These are phyloP conservation scores for Saccharomycopsis olivae DNA, from an alignment of 805 yeast species.

Conservation along the genomic window DNA sequence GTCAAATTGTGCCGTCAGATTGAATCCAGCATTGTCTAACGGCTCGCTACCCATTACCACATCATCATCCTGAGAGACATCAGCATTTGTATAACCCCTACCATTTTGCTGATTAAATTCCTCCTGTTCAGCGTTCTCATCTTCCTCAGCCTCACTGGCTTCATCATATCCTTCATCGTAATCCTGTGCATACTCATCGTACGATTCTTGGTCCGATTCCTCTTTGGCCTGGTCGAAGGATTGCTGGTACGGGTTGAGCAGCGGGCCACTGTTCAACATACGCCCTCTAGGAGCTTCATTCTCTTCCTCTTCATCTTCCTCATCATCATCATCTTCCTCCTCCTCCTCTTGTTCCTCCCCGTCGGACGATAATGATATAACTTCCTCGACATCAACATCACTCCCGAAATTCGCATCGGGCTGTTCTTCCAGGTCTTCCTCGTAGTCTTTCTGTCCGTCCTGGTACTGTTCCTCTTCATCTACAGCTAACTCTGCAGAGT, in stretches of 20 bases:
- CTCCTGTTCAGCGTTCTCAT: background rate
- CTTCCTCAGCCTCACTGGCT: background rate
- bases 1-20: background rate
- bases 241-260: background rate
- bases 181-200: background rate
- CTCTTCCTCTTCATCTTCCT: constrained; percentile 1
- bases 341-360: background rate
- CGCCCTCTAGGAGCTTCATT: constrained; percentile 5
- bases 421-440: background rate
- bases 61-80: background rate
- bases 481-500: background rate
- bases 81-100: no score
- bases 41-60: background rate
- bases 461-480: background rate
- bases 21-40: background rate
- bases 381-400: background rate
- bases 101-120: background rate
- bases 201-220: background rate
- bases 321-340: background rate
- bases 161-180: constrained; percentile 3
- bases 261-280: background rate
- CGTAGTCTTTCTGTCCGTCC: background rate
- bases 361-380: background rate
- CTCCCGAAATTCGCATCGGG: background rate
- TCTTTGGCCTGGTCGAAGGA: background rate